These are phyloP conservation scores for Leishmania major DNA, from an alignment of 208 protist genomes.

Conservation along the genomic window DNA sequence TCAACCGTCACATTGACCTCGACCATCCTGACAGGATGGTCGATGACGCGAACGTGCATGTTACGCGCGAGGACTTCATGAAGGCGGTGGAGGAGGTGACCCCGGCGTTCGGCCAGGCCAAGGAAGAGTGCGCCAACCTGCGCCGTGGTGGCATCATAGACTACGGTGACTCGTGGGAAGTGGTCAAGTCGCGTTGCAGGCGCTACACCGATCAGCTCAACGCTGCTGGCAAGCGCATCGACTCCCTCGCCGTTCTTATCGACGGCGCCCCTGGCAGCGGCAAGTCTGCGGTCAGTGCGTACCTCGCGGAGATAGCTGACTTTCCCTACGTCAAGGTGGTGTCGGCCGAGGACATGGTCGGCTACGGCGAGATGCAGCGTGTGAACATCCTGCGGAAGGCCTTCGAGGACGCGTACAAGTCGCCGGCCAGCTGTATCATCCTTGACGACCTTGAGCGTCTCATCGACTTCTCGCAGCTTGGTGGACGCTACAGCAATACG, in stretches of 20 bases:
- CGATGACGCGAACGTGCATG: constrained; percentile 58
- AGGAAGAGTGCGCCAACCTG: constrained; percentile 91
- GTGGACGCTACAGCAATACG: constrained; percentile 98
- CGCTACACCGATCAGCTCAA: constrained; percentile 87
- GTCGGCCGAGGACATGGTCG: constrained; percentile 92
- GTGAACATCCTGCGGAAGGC: constrained; percentile 95
- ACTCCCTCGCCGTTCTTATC: constrained; percentile 94
- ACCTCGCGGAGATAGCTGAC: constrained; percentile 82
- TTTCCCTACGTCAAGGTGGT: constrained; percentile 99
- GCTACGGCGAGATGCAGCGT: constrained; percentile 90
- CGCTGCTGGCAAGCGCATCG: constrained; percentile 82
- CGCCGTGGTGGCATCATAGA: constrained; percentile 93
- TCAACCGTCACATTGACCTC: constrained; percentile 91
- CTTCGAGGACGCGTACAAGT: constrained; percentile 99
- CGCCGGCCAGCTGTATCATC: constrained; percentile 95
- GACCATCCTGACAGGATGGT: constrained; percentile 70
- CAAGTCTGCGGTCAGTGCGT: constrained; percentile 97
- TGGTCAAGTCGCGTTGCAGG: constrained; percentile 52
- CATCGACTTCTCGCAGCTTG: constrained; percentile 97
- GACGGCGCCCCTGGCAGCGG: constrained; percentile 91
- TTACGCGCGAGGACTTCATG: constrained; percentile 78
- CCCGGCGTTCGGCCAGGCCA: constrained; percentile 96
- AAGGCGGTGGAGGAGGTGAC: constrained; percentile 89
- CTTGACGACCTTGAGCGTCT: constrained; percentile 98
- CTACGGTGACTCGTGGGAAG: constrained; percentile 89